A percentile compares a stretch with the other conserved stretches of the same genome.
Conservation (phyloP, 1,284 basidiomycete genomes). For the Moniliophthora roreri region DNA sequence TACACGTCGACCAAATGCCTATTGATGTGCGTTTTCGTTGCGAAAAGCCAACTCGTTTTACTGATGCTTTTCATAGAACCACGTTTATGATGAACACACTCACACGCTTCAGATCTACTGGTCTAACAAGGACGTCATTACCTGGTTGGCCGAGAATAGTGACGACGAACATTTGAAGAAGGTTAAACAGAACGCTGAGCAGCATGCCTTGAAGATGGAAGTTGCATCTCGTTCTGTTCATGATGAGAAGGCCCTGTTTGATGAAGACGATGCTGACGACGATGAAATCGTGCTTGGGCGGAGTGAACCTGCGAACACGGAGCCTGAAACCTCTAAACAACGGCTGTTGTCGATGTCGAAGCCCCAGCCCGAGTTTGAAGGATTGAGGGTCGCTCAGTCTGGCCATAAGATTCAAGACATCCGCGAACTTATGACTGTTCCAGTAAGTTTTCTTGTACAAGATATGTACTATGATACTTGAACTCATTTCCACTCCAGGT, state of each 20-base stretch:
- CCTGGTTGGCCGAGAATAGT: slow-evolving; percentile 90
- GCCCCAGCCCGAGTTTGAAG: slow-evolving; percentile 75
- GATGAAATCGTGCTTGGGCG: slow-evolving; percentile 82
- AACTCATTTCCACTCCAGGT: slow-evolving; percentile 47
- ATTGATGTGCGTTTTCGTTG: slow-evolving; percentile 67
- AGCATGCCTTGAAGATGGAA: slow-evolving; percentile 85
- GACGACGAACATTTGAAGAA: slow-evolving; percentile 93
- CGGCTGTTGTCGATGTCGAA: slow-evolving; percentile 75
- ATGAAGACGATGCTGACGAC: slow-evolving; percentile 77
- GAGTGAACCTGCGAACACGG: slow-evolving; percentile 39
- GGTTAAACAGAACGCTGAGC: slow-evolving; percentile 86
- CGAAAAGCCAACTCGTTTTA: slow-evolving; percentile 7
- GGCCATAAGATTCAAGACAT: slow-evolving; percentile 95
- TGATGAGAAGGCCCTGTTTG: slow-evolving; percentile 86
- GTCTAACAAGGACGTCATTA: slow-evolving; percentile 90
- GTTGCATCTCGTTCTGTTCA: slow-evolving; percentile 76
- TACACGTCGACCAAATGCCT: slow-evolving; percentile 98
- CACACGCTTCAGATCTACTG: slow-evolving; percentile 91
- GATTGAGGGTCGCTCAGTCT: slow-evolving; percentile 64
- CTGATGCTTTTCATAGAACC: slow-evolving; percentile 56
- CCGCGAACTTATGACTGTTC: slow-evolving; percentile 85
- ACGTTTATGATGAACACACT: slow-evolving; percentile 90
- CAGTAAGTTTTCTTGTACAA: slow-evolving; percentile 52
- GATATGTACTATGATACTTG: neutral
- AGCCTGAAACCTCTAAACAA: slow-evolving; percentile 70